Evolutionary conservation across 768 basidiomycete species (phyloP), one percentile per base, ranked within the genome.

Genomic region (Tricholoma terreum): DNA sequence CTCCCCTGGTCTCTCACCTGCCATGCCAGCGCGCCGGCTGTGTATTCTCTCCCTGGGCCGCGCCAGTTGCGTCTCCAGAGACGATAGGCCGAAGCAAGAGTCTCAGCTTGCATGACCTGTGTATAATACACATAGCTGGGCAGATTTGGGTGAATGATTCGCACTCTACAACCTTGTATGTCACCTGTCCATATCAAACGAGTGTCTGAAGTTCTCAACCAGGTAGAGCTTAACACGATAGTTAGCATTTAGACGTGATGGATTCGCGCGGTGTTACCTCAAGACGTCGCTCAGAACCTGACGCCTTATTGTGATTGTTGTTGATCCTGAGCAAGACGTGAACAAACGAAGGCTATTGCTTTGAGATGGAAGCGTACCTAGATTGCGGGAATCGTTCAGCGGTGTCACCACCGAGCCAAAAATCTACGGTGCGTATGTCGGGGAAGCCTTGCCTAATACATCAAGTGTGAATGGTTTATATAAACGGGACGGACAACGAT

Each of bases 61-160:
- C 80, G 77, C 93, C 94, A 98, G 69, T 94, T 90, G 15, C 96
- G 80, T 55, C 94, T 78, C 96, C 95, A 98, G 1, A 93, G 76
- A 17, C 90, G 84, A 70, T 92, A 97, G 0, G 96, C 96, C 19
- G 90, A 84, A 1, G 86, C 84, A 17, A 98, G 79, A 2, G 90
- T 86, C 72, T 98, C 95, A 3, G 94, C 90, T 72, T 98, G 96
- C 92, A 98, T 95, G 55, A 96, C 75, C 72, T 98, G 96, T 4
- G 96, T 96, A 65, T 90, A 93, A 72, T 94, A 98, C 12, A 92
- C 82, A 73, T 95, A 97, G 70, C 91, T 92, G 61, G 46, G 36
- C 27, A 31, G 27, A 24, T 8, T 40, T 21, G 52, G 62, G 33
- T 40, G 55, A 52, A 53, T 27, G 15, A 33, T 58, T 53, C 24